A percentile compares a stretch with the other conserved stretches of the same genome.
These are phyloP conservation scores for Amniculicola lignicola DNA, from an alignment of 495 filamentous ascomycete species.

Conservation along the genomic window DNA sequence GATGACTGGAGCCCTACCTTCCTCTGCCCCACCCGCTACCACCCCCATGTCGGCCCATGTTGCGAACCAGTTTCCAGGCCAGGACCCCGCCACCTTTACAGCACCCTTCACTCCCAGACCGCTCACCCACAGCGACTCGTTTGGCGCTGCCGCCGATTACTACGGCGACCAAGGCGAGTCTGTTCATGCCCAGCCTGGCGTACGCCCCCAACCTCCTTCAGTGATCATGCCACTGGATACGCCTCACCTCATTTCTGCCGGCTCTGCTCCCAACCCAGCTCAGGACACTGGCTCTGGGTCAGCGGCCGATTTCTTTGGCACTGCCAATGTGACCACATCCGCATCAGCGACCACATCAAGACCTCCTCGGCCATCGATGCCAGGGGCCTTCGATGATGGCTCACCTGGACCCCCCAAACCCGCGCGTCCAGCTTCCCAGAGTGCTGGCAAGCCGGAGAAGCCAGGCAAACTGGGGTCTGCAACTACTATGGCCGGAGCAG, in stretches of 20 bases:
- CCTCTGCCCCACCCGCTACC: conserved; percentile 11
- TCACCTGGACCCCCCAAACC: conserved; percentile 22
- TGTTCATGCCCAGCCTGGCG: conserved; percentile 58
- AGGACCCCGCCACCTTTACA: conserved; percentile 48
- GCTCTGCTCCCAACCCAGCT: conserved; percentile 33
- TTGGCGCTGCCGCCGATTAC: conserved; percentile 63
- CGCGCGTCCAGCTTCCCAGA: conserved; percentile 22
- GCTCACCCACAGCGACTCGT: conserved; percentile 39
- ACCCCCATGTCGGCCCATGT: conserved; percentile 54
- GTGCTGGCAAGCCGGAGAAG: conserved; percentile 23
- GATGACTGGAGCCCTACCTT: conserved; percentile 31
- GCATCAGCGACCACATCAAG: conserved; percentile 1
- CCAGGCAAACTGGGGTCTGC: conserved; percentile 26
- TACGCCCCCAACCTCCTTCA: conserved; percentile 52
- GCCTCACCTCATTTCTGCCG: conserved; percentile 40
- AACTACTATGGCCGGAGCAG: conserved; percentile 30
- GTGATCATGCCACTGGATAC: conserved; percentile 49
- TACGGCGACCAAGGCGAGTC: conserved; percentile 65
- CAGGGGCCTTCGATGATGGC: conserved; percentile 27
- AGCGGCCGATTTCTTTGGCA: conserved; percentile 44
- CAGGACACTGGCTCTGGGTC: conserved; percentile 43
- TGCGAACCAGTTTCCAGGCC: conserved; percentile 58
- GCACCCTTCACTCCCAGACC: conserved; percentile 49
- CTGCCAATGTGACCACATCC: not conserved
- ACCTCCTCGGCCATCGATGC: conserved; percentile 20